Base-by-base conservation (phyloP, 2,329 filamentous ascomycete genomes). In the Pseudogymnoascus destructans region DNA sequence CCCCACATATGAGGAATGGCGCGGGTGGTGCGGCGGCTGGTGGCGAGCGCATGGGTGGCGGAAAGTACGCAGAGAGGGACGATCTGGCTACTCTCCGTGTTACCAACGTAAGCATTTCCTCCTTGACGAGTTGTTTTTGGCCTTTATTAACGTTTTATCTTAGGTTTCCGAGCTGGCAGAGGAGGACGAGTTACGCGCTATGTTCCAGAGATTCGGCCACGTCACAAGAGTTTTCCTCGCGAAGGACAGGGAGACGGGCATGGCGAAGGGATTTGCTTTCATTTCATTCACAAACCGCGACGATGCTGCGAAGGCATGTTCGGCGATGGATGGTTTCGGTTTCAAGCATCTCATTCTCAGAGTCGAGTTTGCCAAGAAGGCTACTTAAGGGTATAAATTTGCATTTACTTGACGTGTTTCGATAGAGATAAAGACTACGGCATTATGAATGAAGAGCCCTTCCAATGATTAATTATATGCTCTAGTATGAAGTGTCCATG, bases 231-330 rank as follows among this genome's bases (percentile, higher is more conserved):
- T 98, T 56, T 98, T 98, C 80, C 75, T 98, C 69, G 93, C 93
- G 68, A 97, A 96, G 80, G 93, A 98, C 77, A 80, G 93, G 71
- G 93, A 98, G 68, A 98, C 93, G 38, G 89, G 90, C 61, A 78
- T 92, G 72, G 93, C 93, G 67, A 98, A 98, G 83, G 93, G 93
- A 63, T 98, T 98, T 72, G 95, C 95, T 23, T 98, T 98, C 73
- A 95, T 98, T 79, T 95, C 89, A 73, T 98, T 93, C 70, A 88
- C 86, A 61, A 93, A 98, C 73, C 80, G 93, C 66, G 74, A 79
- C 65, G 93, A 98, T 73, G 93, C 93, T 65, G 87, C 88, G 66
- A 88, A 87, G 77, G 93, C 93, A 38, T 95, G 89, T 76, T 86
- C 87, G 76, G 96, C 95, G 81, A 92, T 98, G 89, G 93, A 98